phyloP scores from a whole-genome alignment of 257 asterid genomes.

The Rhazya stricta region DNA sequence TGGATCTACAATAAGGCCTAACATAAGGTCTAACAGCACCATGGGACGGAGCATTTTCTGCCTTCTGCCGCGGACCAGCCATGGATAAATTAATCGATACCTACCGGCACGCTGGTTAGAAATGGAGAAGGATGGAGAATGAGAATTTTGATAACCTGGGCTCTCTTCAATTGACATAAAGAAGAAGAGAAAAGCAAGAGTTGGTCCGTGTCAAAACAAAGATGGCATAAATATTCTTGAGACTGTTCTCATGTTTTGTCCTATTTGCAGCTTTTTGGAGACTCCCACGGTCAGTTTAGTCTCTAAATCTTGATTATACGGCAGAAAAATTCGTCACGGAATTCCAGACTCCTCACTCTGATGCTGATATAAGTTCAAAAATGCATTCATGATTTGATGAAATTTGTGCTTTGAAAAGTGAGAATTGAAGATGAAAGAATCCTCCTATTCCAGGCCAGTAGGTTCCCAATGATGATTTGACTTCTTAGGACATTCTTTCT shows the following conservation, averaged over 20 bases:
- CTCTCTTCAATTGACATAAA: conserved; percentile 2
- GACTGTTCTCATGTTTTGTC: conserved; percentile 47
- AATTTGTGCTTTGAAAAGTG: conserved; percentile 3
- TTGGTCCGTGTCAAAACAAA: conserved; percentile 34
- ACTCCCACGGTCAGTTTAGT: conserved; percentile 32
- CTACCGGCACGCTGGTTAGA: conserved; percentile 16
- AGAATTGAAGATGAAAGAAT: not conserved
- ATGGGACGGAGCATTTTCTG: conserved; percentile 10
- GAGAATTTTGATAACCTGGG: not conserved
- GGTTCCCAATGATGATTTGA: conserved; percentile 15
- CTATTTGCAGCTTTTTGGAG: conserved; percentile 43
- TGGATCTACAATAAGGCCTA: conserved; percentile 60
- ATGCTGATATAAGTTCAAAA: conserved; percentile 38
- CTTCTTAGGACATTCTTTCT: conserved; percentile 25
- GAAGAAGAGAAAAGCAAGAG: not conserved
- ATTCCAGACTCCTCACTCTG: conserved; percentile 20
- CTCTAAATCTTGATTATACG: conserved; percentile 23
- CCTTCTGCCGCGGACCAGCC: not conserved
- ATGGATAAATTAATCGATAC: not conserved
- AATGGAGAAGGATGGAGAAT: conserved; percentile 30
- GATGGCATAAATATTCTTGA: conserved; percentile 40
- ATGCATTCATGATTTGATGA: conserved; percentile 25
- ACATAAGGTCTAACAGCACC: conserved; percentile 20
- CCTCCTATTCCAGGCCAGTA: not conserved
- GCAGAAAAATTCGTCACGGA: conserved; percentile 31